phyloP scores from a whole-genome alignment of 108 stramenopile genomes.

The Cyclostephanos invisitatus region DNA sequence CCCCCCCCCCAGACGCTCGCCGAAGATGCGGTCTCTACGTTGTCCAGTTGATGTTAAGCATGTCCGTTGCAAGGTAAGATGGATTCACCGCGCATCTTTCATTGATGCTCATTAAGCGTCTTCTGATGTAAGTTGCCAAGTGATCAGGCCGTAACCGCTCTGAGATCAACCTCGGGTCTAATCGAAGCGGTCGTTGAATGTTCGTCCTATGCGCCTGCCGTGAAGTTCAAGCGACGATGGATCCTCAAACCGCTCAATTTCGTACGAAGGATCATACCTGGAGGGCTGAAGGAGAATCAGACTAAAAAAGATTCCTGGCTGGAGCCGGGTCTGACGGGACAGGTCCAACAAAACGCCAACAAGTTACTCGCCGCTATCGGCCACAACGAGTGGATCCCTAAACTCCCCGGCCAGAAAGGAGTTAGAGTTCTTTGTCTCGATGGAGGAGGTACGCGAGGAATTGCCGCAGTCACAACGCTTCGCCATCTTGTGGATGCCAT shows the following conservation, averaged over 20 bases:
- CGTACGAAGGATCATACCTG: slow-evolving; percentile 24
- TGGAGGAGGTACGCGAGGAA: slow-evolving; percentile 84
- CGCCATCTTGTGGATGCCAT: slow-evolving; percentile 60
- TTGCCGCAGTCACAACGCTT: slow-evolving; percentile 73
- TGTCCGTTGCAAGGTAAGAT: slow-evolving; percentile 61
- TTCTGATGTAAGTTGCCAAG: slow-evolving; percentile 25
- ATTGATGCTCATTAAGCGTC: neutral
- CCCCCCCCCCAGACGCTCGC: slow-evolving; percentile 44
- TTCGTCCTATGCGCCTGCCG: slow-evolving; percentile 42
- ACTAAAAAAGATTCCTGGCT: slow-evolving; percentile 21
- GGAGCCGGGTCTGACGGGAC: slow-evolving; percentile 39
- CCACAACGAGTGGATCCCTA: slow-evolving; percentile 82
- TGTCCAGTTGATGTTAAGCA: slow-evolving; percentile 71
- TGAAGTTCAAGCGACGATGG: slow-evolving; percentile 39
- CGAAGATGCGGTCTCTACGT: slow-evolving; percentile 75
- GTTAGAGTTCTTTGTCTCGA: slow-evolving; percentile 42
- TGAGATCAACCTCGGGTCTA: slow-evolving; percentile 69
- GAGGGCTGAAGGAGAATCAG: slow-evolving; percentile 2
- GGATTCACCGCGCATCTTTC: neutral
- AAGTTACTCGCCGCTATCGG: slow-evolving; percentile 83
- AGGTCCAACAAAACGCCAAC: slow-evolving; percentile 74
- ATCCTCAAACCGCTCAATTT: slow-evolving; percentile 40
- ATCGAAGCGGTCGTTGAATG: slow-evolving; percentile 63
- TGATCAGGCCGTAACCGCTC: slow-evolving; percentile 68
- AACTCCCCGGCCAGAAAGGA: slow-evolving; percentile 72